Conservation (phyloP, 2,329 filamentous ascomycete genomes). For the Rhexocercosporidium sp. region DNA sequence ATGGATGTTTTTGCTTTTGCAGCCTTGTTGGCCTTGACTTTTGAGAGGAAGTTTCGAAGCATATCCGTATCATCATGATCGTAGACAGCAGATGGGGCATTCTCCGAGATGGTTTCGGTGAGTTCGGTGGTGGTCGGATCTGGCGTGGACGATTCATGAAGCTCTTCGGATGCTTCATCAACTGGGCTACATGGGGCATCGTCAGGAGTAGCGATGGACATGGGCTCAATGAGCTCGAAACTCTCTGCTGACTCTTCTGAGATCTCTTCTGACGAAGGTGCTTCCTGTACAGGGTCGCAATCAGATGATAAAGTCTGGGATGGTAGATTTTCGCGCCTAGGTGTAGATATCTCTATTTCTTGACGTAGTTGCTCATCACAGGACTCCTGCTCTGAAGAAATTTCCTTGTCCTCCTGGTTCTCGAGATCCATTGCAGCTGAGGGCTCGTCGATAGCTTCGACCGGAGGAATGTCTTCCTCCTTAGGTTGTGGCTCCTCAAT, state of each 20-base stretch:
- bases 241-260: conserved; percentile 22
- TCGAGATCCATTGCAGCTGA: not conserved
- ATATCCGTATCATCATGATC: conserved; percentile 44
- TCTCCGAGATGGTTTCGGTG: conserved; percentile 24
- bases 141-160: conserved; percentile 21
- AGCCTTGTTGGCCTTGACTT: conserved; percentile 45
- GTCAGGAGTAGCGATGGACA: conserved; percentile 13
- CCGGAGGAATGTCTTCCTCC: not conserved
- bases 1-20: conserved; percentile 38
- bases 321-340: not conserved
- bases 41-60: conserved; percentile 44
- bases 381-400: not conserved
- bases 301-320: not conserved
- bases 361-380: conserved; percentile 5
- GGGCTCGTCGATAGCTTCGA: not conserved
- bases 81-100: conserved; percentile 21
- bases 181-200: not conserved
- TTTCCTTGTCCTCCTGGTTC: not conserved
- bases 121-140: conserved; percentile 23
- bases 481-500: not conserved
- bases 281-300: not conserved
- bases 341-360: not conserved
- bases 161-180: conserved; percentile 17
- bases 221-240: conserved; percentile 26
- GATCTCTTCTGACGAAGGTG: not conserved